Base-by-base conservation (phyloP, 1,284 basidiomycete species). In the Moesziomyces antarcticus region DNA sequence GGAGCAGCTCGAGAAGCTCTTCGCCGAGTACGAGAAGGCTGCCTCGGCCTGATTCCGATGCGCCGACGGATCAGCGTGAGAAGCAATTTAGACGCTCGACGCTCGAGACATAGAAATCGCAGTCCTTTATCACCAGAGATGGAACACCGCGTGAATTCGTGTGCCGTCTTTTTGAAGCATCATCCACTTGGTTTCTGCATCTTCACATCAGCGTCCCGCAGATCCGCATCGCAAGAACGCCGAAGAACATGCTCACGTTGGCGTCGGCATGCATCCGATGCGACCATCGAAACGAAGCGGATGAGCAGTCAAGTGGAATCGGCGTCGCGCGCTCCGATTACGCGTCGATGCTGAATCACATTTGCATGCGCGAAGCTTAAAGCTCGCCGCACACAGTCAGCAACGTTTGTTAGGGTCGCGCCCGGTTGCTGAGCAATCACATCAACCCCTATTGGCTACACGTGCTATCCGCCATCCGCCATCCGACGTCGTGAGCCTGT, bases 1-100 rank as follows among this genome's bases (percentile, higher is more conserved):
- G 52, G 71, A 63, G 53, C 65, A 69, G 56, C 65, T 73, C 42
- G 61, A 65, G 49, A 73, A 73, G 62, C 65, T 73, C 42, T 73
- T 43, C 49, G 46, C 58, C 54, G 55, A 68, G 43, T 73, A 73
- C 55, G 51, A 73, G 42, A 73, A 73, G 65, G 71, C 52, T 20
- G 43, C 53, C 27, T 52, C 61, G 21, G 49, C 52, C 46, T 64
- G 30, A 56, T 27, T 20, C 22, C 14, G 16, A 18, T 11, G 18
- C 9, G 11, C 27, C 9, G 40, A 27, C n/a, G 27, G 24, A 9
- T 21, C 30, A 22, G 27, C 24, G 25, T 49, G 37, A 20, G 47
- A 56, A n/a, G 16, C n/a, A 11, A 48, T 25, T 3, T 25, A 16
- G 5, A 27, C 13, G 37, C 37, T 40, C 37, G 16, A 40, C 37